Conservation (phyloP, 2,329 filamentous ascomycete species). For the Thermoascus crustaceus region DNA sequence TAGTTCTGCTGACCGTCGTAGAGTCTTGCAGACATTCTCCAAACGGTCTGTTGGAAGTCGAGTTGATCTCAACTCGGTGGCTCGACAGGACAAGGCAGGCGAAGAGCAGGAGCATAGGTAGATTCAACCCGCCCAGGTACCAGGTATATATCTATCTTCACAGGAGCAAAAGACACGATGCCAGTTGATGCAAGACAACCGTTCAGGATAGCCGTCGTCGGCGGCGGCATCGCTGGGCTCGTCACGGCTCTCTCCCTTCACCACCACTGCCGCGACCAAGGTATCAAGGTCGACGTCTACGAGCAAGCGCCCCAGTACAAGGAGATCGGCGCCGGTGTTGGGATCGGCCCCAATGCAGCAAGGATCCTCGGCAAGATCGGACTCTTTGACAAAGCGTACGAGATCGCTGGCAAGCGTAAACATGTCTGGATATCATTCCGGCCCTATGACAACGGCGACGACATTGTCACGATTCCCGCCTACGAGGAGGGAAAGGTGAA, state of each 20-base stretch:
- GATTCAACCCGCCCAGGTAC: too few species aligned
- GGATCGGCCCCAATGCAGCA: constrained; percentile 10
- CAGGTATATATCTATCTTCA: too few species aligned
- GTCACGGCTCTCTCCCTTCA: constrained; percentile 26
- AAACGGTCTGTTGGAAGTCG: too few species aligned
- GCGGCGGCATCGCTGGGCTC: background rate
- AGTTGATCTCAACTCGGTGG: too few species aligned
- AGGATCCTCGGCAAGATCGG: constrained; percentile 16
- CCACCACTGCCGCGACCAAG: constrained; percentile 15
- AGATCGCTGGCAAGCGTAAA: constrained; percentile 21
- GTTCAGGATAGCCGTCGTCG: background rate
- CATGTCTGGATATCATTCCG: constrained; percentile 28
- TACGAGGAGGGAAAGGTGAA: constrained; percentile 13
- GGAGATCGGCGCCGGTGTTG: constrained; percentile 13
- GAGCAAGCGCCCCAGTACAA: constrained; percentile 13
- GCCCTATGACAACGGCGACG: constrained; percentile 26
- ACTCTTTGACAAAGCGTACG: constrained; percentile 20
- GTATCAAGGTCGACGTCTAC: constrained; percentile 10
- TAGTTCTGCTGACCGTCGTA: too few species aligned
- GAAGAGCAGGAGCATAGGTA: too few species aligned
- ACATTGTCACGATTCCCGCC: constrained; percentile 22
- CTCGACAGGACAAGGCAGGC: too few species aligned
- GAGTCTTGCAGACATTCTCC: too few species aligned
- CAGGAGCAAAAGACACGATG: too few species aligned
- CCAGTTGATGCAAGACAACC: background rate